Percentiles rank a stretch among this genome's conserved stretches.
phyloP scores from a whole-genome alignment of 2,329 filamentous ascomycete species.

The Cercospora sojina region DNA sequence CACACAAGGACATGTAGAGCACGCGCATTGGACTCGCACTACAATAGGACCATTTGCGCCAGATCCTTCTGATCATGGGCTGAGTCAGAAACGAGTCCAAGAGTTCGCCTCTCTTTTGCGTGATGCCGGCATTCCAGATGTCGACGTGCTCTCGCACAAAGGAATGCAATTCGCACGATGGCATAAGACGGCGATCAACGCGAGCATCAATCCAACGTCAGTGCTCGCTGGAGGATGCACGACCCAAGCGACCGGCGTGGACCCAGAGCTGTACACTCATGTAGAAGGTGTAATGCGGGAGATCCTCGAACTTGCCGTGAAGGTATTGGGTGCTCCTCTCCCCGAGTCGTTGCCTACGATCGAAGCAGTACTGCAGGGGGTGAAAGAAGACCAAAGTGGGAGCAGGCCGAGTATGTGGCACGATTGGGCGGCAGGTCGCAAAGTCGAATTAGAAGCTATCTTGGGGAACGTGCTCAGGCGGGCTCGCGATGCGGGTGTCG shows the following conservation, averaged over 20 bases:
- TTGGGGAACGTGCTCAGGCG: constrained; percentile 67
- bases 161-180: constrained; percentile 68
- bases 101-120: constrained; percentile 55
- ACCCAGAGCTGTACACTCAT: constrained; percentile 62
- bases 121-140: constrained; percentile 63
- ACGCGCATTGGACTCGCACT: constrained; percentile 72
- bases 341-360: constrained; percentile 60
- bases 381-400: constrained; percentile 60
- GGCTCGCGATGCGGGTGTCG: constrained; percentile 60
- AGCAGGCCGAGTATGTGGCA: constrained; percentile 65
- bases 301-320: constrained; percentile 62
- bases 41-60: constrained; percentile 65
- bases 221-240: constrained; percentile 63
- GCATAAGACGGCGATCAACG: constrained; percentile 77
- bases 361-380: constrained; percentile 62
- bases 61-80: constrained; percentile 36
- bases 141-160: constrained; percentile 61
- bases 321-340: constrained; percentile 60
- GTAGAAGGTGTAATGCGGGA: constrained; percentile 67
- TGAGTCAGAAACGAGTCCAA: constrained; percentile 42
- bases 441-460: constrained; percentile 70
- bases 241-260: constrained; percentile 64
- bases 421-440: constrained; percentile 65
- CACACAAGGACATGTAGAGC: constrained; percentile 61
- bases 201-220: constrained; percentile 69